A percentile compares a stretch with the other conserved stretches of the same genome.
Conservation (phyloP, 2,329 filamentous ascomycete species). For the Talaromyces sp. region DNA sequence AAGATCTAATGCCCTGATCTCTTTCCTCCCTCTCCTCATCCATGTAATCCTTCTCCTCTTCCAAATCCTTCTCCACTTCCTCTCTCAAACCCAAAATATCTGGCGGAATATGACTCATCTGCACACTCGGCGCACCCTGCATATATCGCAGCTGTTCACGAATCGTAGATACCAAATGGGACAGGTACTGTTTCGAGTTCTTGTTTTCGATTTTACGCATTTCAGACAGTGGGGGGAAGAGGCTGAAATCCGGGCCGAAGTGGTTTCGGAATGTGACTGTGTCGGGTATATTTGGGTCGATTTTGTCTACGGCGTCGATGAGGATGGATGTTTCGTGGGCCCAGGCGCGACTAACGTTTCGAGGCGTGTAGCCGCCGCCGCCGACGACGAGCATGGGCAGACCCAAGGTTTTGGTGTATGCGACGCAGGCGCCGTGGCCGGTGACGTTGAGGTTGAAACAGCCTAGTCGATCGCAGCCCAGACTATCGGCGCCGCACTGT, state of each 20-base stretch:
- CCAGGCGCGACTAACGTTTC: constrained; percentile 95
- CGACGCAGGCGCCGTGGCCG: constrained; percentile 87
- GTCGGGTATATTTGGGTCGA: constrained; percentile 69
- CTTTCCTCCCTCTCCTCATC: constrained; percentile 42
- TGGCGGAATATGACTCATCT: constrained; percentile 75
- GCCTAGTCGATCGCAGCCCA: constrained; percentile 88
- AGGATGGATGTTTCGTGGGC: constrained; percentile 93
- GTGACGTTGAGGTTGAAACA: constrained; percentile 96
- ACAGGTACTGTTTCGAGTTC: constrained; percentile 72
- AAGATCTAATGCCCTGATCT: constrained; percentile 24
- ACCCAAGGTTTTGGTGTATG: constrained; percentile 76
- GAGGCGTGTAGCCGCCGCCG: constrained; percentile 91
- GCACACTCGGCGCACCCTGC: constrained; percentile 78
- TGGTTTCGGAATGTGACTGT: constrained; percentile 83
- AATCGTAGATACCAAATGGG: constrained; percentile 72
- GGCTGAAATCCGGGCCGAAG: constrained; percentile 79
- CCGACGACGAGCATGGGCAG: constrained; percentile 87
- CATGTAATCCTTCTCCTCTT: constrained; percentile 38
- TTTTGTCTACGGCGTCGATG: constrained; percentile 67
- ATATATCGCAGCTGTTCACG: constrained; percentile 85
- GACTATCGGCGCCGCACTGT: constrained; percentile 91
- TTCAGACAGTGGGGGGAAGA: constrained; percentile 85
- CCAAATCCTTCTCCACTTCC: constrained; percentile 47
- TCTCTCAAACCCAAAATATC: constrained; percentile 60
- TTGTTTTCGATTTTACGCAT: constrained; percentile 65